A percentile compares a stretch with the other conserved stretches of the same genome.
phyloP scores from a whole-genome alignment of 305 asterid genomes.

The Fraxinus xanthoxyloides region DNA sequence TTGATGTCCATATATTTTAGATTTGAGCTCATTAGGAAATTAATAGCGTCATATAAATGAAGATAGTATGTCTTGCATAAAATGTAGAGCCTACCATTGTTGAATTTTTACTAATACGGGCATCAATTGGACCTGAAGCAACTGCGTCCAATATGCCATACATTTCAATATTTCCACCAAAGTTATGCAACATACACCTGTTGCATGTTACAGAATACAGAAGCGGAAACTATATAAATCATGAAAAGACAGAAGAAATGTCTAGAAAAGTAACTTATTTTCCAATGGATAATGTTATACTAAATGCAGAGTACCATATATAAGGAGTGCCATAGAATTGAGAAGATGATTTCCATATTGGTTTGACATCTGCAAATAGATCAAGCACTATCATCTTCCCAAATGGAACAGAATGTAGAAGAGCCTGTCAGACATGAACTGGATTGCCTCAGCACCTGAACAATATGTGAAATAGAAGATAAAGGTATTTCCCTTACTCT shows the following conservation, averaged over 20 bases:
- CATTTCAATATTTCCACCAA: slow-evolving; percentile 98
- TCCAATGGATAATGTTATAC: slow-evolving; percentile 16
- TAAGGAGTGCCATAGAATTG: slow-evolving; percentile 90
- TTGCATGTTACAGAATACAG: slow-evolving; percentile 23
- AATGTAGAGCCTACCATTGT: slow-evolving; percentile 64
- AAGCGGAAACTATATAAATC: slow-evolving; percentile 9
- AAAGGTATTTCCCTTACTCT: slow-evolving; percentile 1
- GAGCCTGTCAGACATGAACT: slow-evolving; percentile 65
- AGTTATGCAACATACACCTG: slow-evolving; percentile 99
- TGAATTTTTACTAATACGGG: slow-evolving; percentile 78
- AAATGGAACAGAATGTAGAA: slow-evolving; percentile 92
- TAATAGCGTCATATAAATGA: background rate
- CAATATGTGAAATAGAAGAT: background rate
- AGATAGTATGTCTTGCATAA: background rate
- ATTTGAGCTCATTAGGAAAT: background rate
- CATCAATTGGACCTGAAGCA: slow-evolving; percentile 90
- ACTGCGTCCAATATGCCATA: slow-evolving; percentile 88
- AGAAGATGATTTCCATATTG: slow-evolving; percentile 88
- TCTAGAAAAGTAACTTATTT: slow-evolving; percentile 11
- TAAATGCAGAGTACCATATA: slow-evolving; percentile 62
- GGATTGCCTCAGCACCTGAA: slow-evolving; percentile 9
- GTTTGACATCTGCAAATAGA: slow-evolving; percentile 96
- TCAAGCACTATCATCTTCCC: slow-evolving; percentile 99
- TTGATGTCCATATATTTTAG: slow-evolving; percentile 2
- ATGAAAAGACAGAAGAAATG: slow-evolving; percentile 2